These are phyloP conservation scores for Arachis monticola DNA, from an alignment of 331 rosid species.

Conservation along the genomic window DNA sequence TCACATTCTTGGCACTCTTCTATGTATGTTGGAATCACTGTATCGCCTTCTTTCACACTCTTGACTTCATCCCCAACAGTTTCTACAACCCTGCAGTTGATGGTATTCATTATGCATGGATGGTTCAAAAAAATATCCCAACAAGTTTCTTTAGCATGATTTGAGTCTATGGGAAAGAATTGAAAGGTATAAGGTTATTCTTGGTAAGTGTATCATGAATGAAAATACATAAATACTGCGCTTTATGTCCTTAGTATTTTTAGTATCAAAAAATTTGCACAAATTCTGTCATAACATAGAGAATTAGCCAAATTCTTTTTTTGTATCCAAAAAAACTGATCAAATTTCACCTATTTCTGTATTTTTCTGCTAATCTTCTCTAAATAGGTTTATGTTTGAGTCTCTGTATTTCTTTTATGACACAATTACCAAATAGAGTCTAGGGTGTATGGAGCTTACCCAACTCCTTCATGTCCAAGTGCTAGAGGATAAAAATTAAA, in stretches of 20 bases:
- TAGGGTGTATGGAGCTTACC: conserved; percentile 42
- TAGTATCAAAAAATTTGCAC: too few relatives aligned
- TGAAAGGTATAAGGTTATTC: not conserved
- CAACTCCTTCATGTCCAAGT: conserved; percentile 73
- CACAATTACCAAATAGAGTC: too few relatives aligned
- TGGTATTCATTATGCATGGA: not conserved
- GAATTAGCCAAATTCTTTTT: too few relatives aligned
- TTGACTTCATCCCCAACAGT: conserved; percentile 53
- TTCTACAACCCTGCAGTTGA: conserved; percentile 49
- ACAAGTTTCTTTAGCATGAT: too few relatives aligned
- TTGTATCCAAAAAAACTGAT: too few relatives aligned
- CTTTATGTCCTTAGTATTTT: too few relatives aligned
- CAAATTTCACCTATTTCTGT: too few relatives aligned
- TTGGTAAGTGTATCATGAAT: too few relatives aligned
- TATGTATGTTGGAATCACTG: conserved; percentile 53
- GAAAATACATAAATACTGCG: too few relatives aligned
- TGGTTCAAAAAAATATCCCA: not conserved
- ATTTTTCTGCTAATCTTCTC: too few relatives aligned
- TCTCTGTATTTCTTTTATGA: not conserved
- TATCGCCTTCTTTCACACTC: conserved; percentile 51
- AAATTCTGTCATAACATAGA: too few relatives aligned
- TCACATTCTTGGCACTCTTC: conserved; percentile 62
- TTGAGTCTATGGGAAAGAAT: too few relatives aligned
- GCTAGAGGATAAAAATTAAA: conserved; percentile 48
- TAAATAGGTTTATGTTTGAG: not conserved